Percentiles rank a stretch among this genome's conserved stretches.
These are phyloP conservation scores for Phallus indusiatus DNA, from an alignment of 768 basidiomycete genomes.

Conservation along the genomic window DNA sequence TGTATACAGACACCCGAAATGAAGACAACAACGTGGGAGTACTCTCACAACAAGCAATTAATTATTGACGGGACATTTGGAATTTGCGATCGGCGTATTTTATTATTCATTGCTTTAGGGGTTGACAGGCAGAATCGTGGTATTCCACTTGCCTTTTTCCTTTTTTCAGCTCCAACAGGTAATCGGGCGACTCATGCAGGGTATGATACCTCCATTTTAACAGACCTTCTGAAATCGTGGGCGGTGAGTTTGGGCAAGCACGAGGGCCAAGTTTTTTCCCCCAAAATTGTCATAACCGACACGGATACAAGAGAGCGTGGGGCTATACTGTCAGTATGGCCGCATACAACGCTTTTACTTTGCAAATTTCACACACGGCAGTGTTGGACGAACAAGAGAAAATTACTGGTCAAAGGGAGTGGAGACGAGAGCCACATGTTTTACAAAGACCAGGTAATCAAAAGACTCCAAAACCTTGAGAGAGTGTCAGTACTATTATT, in stretches of 20 bases:
- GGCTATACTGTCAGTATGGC: constrained; percentile 24
- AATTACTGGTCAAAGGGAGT: neutral
- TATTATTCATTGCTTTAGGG: constrained; percentile 26
- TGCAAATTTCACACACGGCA: constrained; percentile 31
- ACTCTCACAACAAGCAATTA: constrained; percentile 15
- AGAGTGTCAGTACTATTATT: neutral
- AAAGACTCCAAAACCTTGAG: neutral
- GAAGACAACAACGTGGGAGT: constrained; percentile 16
- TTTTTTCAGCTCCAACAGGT: constrained; percentile 25
- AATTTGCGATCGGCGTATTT: constrained; percentile 13
- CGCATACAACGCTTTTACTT: constrained; percentile 22
- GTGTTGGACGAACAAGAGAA: constrained; percentile 26
- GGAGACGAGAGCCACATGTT: neutral
- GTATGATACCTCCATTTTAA: constrained; percentile 20
- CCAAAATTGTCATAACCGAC: constrained; percentile 23
- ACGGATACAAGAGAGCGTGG: constrained; percentile 26
- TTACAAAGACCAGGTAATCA: constrained; percentile 7
- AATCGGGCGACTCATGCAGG: constrained; percentile 19
- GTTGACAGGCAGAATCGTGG: constrained; percentile 21
- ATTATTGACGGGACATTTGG: constrained; percentile 20
- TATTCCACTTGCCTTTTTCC: constrained; percentile 23
- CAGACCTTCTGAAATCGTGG: constrained; percentile 20
- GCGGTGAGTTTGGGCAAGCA: constrained; percentile 9
- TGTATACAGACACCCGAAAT: constrained; percentile 22
- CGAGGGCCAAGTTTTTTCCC: constrained; percentile 13